phyloP scores from a whole-genome alignment of 495 filamentous ascomycete genomes.

The Neurospora discreta region DNA sequence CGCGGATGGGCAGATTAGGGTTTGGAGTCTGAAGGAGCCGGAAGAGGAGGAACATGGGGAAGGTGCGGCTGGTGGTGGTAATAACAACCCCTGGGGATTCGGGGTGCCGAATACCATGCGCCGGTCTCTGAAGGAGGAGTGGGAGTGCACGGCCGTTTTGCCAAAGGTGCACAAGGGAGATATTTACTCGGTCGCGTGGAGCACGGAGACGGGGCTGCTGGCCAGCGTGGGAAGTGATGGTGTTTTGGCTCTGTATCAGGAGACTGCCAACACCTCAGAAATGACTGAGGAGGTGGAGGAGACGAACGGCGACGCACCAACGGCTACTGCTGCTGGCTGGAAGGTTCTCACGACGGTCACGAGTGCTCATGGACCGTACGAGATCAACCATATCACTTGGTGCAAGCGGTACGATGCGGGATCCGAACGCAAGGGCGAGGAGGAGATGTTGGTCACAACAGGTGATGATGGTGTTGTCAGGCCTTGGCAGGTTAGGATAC shows the following conservation, averaged over 20 bases:
- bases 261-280: constrained; percentile 31
- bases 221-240: constrained; percentile 83
- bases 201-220: constrained; percentile 56
- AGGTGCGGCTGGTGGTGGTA: not conserved
- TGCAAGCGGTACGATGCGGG: constrained; percentile 46
- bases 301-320: not conserved
- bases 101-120: constrained; percentile 74
- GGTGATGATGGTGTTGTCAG: constrained; percentile 72
- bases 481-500: constrained; percentile 46
- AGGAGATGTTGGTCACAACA: constrained; percentile 69
- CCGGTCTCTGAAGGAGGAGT: constrained; percentile 62
- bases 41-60: constrained; percentile 29
- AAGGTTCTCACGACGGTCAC: constrained; percentile 49
- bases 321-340: constrained; percentile 47
- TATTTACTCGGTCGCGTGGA: constrained; percentile 77
- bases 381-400: constrained; percentile 87
- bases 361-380: constrained; percentile 77
- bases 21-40: constrained; percentile 62
- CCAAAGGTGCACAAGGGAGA: constrained; percentile 67
- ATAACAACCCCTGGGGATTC: constrained; percentile 3
- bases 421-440: constrained; percentile 36
- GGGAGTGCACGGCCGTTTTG: constrained; percentile 60
- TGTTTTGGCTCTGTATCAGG: constrained; percentile 65
- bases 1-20: constrained; percentile 62
- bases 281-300: constrained; percentile 29